Evolutionary conservation across 2,329 filamentous ascomycete species (phyloP).

Genomic region (Reticulascus tulasneorum): DNA sequence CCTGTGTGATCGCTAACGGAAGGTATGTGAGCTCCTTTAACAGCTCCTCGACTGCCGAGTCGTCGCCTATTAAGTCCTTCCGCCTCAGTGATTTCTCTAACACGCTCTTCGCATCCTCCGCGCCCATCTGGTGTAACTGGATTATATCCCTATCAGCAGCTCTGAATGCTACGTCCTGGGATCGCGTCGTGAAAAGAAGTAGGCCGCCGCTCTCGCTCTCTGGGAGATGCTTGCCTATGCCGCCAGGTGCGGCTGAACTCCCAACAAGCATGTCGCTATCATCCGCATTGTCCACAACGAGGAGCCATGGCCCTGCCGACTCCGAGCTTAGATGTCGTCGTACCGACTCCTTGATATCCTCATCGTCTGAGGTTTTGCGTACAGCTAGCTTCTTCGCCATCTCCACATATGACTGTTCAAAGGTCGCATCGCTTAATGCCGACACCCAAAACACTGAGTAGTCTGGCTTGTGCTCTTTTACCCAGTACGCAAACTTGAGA

Average conservation of each 20-base stretch:
- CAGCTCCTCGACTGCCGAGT: slow-evolving; percentile 3
- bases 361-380: slow-evolving; percentile 39
- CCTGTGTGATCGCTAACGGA: slow-evolving; percentile 35
- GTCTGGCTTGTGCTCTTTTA: slow-evolving; percentile 22
- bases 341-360: slow-evolving; percentile 25
- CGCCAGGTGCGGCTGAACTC: too few relatives aligned
- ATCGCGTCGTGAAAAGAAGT: slow-evolving; percentile 30
- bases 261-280: slow-evolving; percentile 14
- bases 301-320: slow-evolving; percentile 24
- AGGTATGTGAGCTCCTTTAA: slow-evolving; percentile 30
- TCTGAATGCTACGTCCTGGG: slow-evolving; percentile 22
- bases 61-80: slow-evolving; percentile 17
- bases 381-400: slow-evolving; percentile 25
- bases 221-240: slow-evolving; percentile 24
- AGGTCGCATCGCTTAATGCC: slow-evolving; percentile 23
- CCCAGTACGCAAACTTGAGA: slow-evolving; percentile 31
- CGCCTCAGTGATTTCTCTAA: too few relatives aligned
- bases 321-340: not conserved
- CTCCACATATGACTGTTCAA: slow-evolving; percentile 28
- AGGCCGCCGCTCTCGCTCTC: slow-evolving; percentile 21
- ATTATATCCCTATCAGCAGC: slow-evolving; percentile 20
- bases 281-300: slow-evolving; percentile 35
- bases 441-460: slow-evolving; percentile 37
- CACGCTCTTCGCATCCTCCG: too few relatives aligned
- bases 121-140: slow-evolving; percentile 23